Percentiles rank a stretch among this genome's conserved stretches.
Conservation (phyloP, 352 stramenopile species). For the Pythium vanterpoolii region DNA sequence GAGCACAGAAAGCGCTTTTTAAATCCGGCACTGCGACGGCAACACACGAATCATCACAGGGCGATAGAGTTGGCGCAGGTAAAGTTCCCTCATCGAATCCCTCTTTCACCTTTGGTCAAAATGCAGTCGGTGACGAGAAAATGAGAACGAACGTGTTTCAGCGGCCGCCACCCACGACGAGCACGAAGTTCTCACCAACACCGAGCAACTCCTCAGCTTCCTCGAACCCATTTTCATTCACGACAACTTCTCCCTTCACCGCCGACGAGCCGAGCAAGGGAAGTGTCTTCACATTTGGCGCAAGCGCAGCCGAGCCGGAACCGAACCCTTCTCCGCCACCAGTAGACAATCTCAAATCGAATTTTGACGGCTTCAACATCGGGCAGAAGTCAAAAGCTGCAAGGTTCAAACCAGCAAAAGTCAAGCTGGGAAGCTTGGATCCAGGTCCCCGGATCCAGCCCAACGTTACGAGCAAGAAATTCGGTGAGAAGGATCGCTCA, state of each 20-base stretch:
- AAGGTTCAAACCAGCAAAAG: background rate
- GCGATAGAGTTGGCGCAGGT: background rate
- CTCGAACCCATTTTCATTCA: background rate
- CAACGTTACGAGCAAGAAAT: background rate
- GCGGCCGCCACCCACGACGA: background rate
- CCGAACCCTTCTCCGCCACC: conserved; percentile 7
- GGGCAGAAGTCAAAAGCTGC: conserved; percentile 1
- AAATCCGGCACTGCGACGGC: background rate
- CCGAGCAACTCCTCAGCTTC: background rate
- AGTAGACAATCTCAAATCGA: conserved; percentile 26
- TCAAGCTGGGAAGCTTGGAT: background rate
- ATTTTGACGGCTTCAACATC: conserved; percentile 30
- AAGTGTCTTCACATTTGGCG: conserved; percentile 13
- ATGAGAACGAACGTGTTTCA: conserved; percentile 24
- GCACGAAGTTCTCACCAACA: background rate
- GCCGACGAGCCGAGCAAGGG: background rate
- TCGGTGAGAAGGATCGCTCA: background rate
- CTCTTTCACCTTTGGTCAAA: background rate
- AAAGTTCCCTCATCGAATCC: background rate
- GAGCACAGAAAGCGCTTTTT: conserved; percentile 14
- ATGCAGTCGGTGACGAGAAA: background rate
- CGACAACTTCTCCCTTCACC: background rate
- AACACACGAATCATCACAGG: background rate
- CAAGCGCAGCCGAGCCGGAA: background rate
- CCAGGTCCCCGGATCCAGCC: background rate